phyloP scores from a whole-genome alignment of 148 eudicot genomes.

The Polygonum aviculare region DNA sequence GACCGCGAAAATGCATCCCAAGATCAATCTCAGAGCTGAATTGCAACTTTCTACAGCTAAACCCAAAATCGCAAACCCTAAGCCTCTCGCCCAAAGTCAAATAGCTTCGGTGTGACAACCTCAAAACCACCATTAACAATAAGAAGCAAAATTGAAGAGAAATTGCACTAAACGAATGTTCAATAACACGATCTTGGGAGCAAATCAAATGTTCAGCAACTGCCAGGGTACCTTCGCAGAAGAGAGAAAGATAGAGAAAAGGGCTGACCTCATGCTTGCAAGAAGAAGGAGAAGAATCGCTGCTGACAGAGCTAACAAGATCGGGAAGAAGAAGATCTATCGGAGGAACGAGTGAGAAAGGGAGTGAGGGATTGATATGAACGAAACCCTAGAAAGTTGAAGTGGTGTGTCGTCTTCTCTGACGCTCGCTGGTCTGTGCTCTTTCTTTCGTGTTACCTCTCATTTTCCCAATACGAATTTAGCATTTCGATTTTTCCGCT shows the following conservation, averaged over 20 bases:
- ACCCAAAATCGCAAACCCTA: constrained; percentile 3
- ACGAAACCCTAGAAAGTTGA: constrained; percentile 6
- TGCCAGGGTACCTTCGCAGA: neutral
- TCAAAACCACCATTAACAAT: neutral
- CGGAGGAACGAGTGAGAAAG: constrained; percentile 6
- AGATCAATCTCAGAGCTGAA: neutral
- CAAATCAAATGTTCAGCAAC: neutral
- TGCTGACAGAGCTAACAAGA: neutral
- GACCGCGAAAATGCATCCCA: neutral
- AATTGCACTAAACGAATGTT: neutral
- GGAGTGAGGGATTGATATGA: constrained; percentile 1
- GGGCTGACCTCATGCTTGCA: constrained; percentile 2
- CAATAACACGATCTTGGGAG: neutral
- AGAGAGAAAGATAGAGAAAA: neutral
- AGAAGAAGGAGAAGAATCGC: neutral
- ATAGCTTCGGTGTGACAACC: neutral
- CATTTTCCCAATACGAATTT: neutral
- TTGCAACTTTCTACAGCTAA: neutral
- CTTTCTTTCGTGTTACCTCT: neutral
- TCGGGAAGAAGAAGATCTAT: neutral
- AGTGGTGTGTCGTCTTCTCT: constrained; percentile 5
- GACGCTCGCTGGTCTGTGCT: neutral
- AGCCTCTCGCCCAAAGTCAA: neutral
- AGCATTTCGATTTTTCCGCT: neutral
- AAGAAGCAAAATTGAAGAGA: constrained; percentile 2